Conservation (phyloP, 371 early-diverging fungal genomes). For the Capniomyces stellatus region DNA sequence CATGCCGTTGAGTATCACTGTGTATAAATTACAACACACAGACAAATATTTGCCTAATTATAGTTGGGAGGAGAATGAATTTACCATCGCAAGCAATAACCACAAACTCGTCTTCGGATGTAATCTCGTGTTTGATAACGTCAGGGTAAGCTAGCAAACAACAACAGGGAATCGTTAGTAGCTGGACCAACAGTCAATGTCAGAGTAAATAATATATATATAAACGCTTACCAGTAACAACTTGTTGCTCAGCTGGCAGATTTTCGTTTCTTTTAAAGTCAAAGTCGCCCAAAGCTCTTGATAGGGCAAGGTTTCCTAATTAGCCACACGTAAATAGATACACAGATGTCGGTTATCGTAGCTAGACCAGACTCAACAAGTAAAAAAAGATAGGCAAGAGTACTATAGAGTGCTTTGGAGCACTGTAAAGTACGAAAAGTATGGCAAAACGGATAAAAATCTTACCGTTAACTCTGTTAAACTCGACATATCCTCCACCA, state of each 20-base stretch:
- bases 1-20: constrained; percentile 24
- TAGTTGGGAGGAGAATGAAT: constrained; percentile 3
- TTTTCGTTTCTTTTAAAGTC: constrained; percentile 69
- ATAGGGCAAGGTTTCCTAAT: constrained; percentile 66
- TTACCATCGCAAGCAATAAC: constrained; percentile 89
- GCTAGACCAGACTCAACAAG: not conserved
- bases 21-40: not conserved
- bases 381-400: not conserved
- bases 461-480: constrained; percentile 82
- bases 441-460: not conserved
- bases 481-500: constrained; percentile 90
- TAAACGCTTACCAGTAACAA: constrained; percentile 39
- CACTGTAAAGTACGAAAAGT: not conserved
- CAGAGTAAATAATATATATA: constrained; percentile 15
- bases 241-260: constrained; percentile 65
- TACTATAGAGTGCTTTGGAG: constrained; percentile 1
- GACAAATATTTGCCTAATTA: not conserved
- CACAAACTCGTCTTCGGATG: constrained; percentile 69
- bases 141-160: constrained; percentile 51
- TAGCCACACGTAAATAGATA: too few relatives aligned
- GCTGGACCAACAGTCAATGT: not conserved
- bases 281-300: constrained; percentile 92
- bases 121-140: constrained; percentile 37
- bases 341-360: too few relatives aligned
- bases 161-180: constrained; percentile 2